Evolutionary conservation across 2,329 filamentous ascomycete species (phyloP).

Genomic region (Aspergillus quadrilineatus): DNA sequence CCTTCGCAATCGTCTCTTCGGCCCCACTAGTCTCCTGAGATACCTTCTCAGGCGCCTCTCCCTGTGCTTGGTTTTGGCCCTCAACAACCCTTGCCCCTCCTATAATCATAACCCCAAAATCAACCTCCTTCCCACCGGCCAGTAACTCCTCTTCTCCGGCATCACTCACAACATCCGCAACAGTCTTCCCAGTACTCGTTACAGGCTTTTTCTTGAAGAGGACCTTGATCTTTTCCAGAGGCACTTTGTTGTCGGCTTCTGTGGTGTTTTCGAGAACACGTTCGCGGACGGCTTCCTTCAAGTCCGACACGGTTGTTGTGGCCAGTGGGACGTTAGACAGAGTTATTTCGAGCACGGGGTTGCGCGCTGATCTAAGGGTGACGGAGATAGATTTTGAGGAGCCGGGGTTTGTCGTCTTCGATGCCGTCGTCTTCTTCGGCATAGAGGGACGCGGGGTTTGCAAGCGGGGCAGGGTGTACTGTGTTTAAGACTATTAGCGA

Average conservation of each 20-base stretch:
- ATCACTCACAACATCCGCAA: conserved; percentile 68
- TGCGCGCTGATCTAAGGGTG: conserved; percentile 61
- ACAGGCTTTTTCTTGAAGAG: conserved; percentile 86
- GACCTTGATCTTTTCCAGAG: conserved; percentile 77
- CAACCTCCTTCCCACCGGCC: conserved; percentile 53
- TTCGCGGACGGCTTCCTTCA: conserved; percentile 69
- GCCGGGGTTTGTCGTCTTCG: conserved; percentile 33
- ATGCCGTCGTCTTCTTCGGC: conserved; percentile 40
- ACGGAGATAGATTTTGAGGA: conserved; percentile 41
- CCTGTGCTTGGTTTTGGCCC: conserved; percentile 24
- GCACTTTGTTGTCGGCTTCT: conserved; percentile 27
- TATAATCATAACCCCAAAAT: conserved; percentile 86
- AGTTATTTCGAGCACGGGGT: conserved; percentile 66
- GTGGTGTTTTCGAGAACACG: conserved; percentile 54
- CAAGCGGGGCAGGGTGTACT: conserved; percentile 51
- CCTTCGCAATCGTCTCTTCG: conserved; percentile 25
- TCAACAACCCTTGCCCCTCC: conserved; percentile 61
- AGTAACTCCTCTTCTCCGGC: conserved; percentile 51
- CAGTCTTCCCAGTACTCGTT: conserved; percentile 63
- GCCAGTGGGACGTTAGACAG: conserved; percentile 61
- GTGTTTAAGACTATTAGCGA: conserved; percentile 20
- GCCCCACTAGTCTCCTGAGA: conserved; percentile 29
- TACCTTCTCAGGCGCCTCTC: conserved; percentile 28
- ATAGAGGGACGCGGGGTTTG: conserved; percentile 44
- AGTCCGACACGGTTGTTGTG: conserved; percentile 72